These are phyloP conservation scores for Rhizophora apiculata DNA, from an alignment of 345 rosid genomes.

Conservation along the genomic window DNA sequence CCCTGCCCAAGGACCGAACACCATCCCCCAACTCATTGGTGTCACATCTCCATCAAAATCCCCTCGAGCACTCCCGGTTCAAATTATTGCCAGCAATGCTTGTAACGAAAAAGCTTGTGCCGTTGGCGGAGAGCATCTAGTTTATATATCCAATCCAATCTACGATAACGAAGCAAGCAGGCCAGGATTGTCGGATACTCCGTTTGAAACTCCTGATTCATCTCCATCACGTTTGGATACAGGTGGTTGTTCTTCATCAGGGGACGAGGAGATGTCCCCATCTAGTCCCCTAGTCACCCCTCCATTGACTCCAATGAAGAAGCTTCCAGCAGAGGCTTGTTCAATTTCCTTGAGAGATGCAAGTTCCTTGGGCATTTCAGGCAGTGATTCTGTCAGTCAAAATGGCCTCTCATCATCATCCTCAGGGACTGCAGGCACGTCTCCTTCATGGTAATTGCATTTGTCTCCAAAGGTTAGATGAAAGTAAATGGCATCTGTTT, in stretches of 20 bases:
- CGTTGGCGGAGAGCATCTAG: conserved; percentile 33
- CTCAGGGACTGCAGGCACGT: conserved; percentile 66
- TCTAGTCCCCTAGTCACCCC: conserved; percentile 40
- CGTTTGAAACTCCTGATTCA: conserved; percentile 76
- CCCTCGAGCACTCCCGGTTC: conserved; percentile 32
- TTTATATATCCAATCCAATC: conserved; percentile 88
- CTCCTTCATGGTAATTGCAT: conserved; percentile 71
- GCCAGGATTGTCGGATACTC: conserved; percentile 38
- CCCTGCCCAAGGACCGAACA: conserved; percentile 22
- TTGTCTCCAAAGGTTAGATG: neutral
- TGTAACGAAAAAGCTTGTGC: conserved; percentile 16
- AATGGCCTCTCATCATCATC: conserved; percentile 60
- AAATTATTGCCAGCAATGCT: neutral
- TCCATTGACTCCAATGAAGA: conserved; percentile 80
- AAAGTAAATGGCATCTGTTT: neutral
- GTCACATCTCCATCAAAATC: conserved; percentile 31
- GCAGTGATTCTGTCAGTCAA: conserved; percentile 52
- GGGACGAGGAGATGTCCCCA: conserved; percentile 26
- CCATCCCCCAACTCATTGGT: conserved; percentile 34
- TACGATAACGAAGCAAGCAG: conserved; percentile 47
- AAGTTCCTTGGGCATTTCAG: conserved; percentile 48
- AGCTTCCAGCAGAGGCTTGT: conserved; percentile 69
- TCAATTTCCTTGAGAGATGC: conserved; percentile 65
- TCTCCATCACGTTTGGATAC: conserved; percentile 69
- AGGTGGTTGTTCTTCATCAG: conserved; percentile 40